Base-by-base conservation (phyloP, 441 rosid genomes). In the Aquilaria agallochum region DNA sequence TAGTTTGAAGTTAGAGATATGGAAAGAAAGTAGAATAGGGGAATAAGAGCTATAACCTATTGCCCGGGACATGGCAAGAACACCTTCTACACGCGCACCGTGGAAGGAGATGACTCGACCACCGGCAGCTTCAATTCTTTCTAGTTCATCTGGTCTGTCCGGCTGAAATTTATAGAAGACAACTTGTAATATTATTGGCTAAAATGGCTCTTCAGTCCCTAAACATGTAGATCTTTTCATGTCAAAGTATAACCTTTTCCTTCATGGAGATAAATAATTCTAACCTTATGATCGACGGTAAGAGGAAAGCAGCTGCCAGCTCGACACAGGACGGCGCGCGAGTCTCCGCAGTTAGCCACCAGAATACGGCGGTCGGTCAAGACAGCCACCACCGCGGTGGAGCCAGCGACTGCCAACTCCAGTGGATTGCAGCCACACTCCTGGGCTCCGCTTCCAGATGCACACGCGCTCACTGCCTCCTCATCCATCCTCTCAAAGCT, bases 31-130 rank as follows among this genome's bases (percentile, higher is more conserved):
- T 20, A 20, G 27, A 20, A 20, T 20, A 20, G 27, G 27, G 27
- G 27, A 20, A 20, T 20, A 20, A 20, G 27, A 20, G 27, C 27
- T 11, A 46, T 55, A 81, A 89, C 95, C 95, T 72, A 92, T 87
- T 12, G 97, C 94, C 54, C 96, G 83, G 6, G 98, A 92, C 76
- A 88, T 89, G 9, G 98, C 93, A 63, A 92, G 78, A 73, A 92
- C 83, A 53, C 98, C 96, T 64, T 81, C 88, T 32, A 92, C 96
- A 55, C 96, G 83, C 30, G 92, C 82, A 56, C 90, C 92, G 33
- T 83, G 77, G 53, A 69, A 44, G 9, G 51, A 69, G 49, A 83
- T 71, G 58, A 87, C 91, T 36, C 80, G 76, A 45, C 93, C 96
- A 11, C 95, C 95, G 12, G 77, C 87, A 32, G 87, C 86, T 74